Base-by-base conservation (phyloP, 805 yeast species). In the Nakazawaea holstii region DNA sequence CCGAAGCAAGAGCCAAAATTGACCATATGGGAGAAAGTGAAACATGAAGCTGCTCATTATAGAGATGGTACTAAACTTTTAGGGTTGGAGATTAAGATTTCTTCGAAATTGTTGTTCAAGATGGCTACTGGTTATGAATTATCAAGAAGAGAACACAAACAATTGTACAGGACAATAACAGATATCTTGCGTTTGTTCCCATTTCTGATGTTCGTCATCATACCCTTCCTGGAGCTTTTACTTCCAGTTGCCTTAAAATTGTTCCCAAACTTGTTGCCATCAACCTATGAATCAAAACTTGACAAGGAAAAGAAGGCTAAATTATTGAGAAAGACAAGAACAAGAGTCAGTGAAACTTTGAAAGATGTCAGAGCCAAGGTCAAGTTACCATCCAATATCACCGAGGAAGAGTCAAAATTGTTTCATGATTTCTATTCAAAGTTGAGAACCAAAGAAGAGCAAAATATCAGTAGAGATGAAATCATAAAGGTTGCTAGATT, bases 141-240 rank as follows among this genome's bases (percentile, higher is more conserved):
- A 48, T 84, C 95, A 0, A 79, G 99, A 62, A 82, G 98, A 68
- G 99, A 92, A 64, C 74, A 77, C 55, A 80, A 87, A 53, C 98
- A 94, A 66, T 74, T 92, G 58, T 86, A 85, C 60, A 80, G 98
- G 65, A 92, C 99, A 5, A 74, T 84, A 44, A 79, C 78, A 48
- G 98, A 92, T 67, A 83, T 92, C 35, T 79, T 82, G 17, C 80
- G 97, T 59, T 70, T 92, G 49, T 90, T 92, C 41, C 98, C 98
- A 24, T 92, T 92, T 66, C 81, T 95, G 37, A 80, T 91, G 77
- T 91, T 92, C 64, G 73, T 92, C 11, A 69, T 92, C 49, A 79
- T 92, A 36, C 98, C 98, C 39, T 92, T 92, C 69, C 97, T 97
- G n/a, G 98, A 92, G 66, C 70, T 92, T 47, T 73, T 92, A 53